Evolutionary conservation across 2,329 filamentous ascomycete genomes (phyloP).

Genomic region (Calonectria montana): DNA sequence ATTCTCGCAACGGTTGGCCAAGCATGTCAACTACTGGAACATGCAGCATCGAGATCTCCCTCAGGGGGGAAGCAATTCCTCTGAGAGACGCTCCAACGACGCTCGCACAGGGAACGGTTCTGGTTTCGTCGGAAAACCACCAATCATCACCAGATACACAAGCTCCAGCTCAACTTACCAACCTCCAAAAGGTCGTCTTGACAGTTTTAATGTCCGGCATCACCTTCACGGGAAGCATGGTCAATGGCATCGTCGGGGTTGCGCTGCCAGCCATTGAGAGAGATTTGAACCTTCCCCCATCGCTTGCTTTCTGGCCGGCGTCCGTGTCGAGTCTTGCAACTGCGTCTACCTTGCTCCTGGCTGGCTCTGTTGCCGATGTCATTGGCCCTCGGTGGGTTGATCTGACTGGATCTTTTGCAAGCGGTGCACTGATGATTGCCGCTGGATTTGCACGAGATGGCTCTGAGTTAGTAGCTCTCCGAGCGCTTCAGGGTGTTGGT

Average conservation of each 20-base stretch:
- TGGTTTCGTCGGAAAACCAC: background rate
- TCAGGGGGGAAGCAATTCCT: background rate
- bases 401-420: conserved; percentile 44
- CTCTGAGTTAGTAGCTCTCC: conserved; percentile 47
- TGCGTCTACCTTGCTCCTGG: conserved; percentile 48
- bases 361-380: conserved; percentile 50
- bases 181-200: conserved; percentile 18
- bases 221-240: conserved; percentile 20
- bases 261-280: conserved; percentile 51
- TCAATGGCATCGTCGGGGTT: conserved; percentile 46
- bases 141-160: background rate
- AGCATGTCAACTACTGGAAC: background rate
- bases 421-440: conserved; percentile 43
- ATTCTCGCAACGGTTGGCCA: too few species aligned
- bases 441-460: conserved; percentile 42
- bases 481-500: conserved; percentile 50
- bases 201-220: conserved; percentile 23
- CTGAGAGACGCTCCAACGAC: background rate
- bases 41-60: background rate
- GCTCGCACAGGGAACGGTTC: background rate
- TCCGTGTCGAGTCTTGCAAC: conserved; percentile 48
- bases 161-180: background rate
- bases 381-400: conserved; percentile 46
- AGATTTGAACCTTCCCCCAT: conserved; percentile 44
- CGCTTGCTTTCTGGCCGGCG: conserved; percentile 50